Percentiles rank a stretch among this genome's conserved stretches.
Evolutionary conservation across 208 protist genomes (phyloP).

Genomic region (Trichomonas tenax): DNA sequence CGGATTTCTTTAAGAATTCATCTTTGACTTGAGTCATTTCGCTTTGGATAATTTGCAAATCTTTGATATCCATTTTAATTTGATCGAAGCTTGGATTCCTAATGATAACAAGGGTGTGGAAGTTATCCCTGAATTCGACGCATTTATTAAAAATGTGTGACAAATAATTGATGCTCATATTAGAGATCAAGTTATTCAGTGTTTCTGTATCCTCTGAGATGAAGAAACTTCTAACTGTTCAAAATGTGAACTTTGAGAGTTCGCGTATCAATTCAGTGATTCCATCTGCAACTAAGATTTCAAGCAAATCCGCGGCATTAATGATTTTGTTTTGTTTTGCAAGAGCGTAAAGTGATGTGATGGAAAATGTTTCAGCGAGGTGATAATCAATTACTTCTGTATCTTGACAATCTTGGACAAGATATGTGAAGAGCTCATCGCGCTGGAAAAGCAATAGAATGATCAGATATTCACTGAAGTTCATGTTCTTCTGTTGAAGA

Average conservation of each 20-base stretch:
- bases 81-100: too few species aligned
- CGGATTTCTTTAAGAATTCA: too few species aligned
- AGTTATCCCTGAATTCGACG: too few species aligned
- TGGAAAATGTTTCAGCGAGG: not conserved
- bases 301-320: not conserved
- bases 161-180: too few species aligned
- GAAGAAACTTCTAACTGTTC: not conserved
- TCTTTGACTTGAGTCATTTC: too few species aligned
- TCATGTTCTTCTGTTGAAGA: not conserved
- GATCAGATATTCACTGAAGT: not conserved
- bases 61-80: too few species aligned
- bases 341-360: not conserved
- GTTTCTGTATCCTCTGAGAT: not conserved
- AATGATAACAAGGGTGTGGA: too few species aligned
- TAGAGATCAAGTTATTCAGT: not conserved
- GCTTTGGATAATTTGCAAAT: too few species aligned
- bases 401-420: not conserved
- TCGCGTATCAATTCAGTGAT: not conserved
- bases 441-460: not conserved
- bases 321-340: not conserved
- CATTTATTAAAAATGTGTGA: too few species aligned
- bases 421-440: not conserved
- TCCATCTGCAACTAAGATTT: not conserved
- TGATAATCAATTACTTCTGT: not conserved
- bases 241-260: not conserved